Evolutionary conservation across 495 filamentous ascomycete species (phyloP), one percentile per base, ranked within the genome.

Genomic region (Rhypophila decipiens): DNA sequence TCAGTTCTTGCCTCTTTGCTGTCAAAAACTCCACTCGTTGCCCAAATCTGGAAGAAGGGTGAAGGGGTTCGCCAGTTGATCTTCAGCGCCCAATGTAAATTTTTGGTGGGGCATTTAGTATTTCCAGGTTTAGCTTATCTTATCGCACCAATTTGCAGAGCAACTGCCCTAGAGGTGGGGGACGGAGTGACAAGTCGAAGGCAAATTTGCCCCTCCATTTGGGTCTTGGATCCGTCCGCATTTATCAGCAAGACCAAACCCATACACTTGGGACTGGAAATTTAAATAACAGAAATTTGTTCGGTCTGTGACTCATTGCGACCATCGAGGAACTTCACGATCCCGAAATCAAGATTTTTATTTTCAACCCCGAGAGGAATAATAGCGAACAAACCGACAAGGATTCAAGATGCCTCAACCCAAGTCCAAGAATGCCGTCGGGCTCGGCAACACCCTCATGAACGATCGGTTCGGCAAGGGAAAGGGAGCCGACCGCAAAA

Each of bases 371-470:
- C n/a, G n/a, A n/a, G n/a, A n/a, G n/a, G 8, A 13, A 13, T 8
- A 33, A 13, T 33, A 33, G 29, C 29, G 13, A 13, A 33, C 29
- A 33, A 13, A 8, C 20, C 20, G 39, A n/a, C 5, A 20, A 11
- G 11, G 10, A 24, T 24, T 51, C 61, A 71, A 43, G 29, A 99
- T 99, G 94, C 86, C 87, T 61, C 75, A 95, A 47, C 78, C 94
- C 68, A 97, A 99, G 71, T 95, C 88, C 43, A 96, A 96, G 68
- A 95, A 87, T 67, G 72, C 80, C 52, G 88, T 96, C 56, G 93
- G 93, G 62, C 85, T 98, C 61, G 93, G 93, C 57, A 72, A 71
- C 57, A 48, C 58, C 63, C 80, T 95, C 57, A 95, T 95, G 88
- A 93, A 94, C 57, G 88, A 95, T 64, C 83, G 88, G 29, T 94